Base-by-base conservation (phyloP, 73 alveolate species). In the Stentor roeselii region DNA sequence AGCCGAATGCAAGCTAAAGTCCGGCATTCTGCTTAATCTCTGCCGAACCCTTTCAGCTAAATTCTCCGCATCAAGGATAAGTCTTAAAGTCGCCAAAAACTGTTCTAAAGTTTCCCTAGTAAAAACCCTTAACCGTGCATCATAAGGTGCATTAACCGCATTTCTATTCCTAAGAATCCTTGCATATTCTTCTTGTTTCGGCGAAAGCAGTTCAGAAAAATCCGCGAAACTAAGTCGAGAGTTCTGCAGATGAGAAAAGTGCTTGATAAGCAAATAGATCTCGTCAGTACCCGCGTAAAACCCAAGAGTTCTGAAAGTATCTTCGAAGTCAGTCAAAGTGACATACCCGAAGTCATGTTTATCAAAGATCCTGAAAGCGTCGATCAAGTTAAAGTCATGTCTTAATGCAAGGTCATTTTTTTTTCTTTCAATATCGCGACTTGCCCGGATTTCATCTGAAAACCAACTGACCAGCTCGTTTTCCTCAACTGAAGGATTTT, bases 361-460 rank as follows among this genome's bases (percentile, higher is more conserved):
- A 82, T 93, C 97, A 86, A 95, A 95, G 3, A 93, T 86, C 80
- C 93, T 88, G 82, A 93, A 95, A 41, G 98, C 98, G 85, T 95
- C 99, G 59, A 91, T 95, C 27, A 93, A 83, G 83, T 93, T 95
- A 87, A 95, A 95, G 85, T 95, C 99, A 6, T 93, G 77, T 36
- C 94, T 84, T 59, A 85, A 60, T 35, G 96, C 82, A 42, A 95
- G 87, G 42, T 91, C 93, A 21, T 86, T 86, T 84, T 87, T 93
- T 15, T 82, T 87, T 60, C 91, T 76, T 83, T 95, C 99, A 11
- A 95, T 86, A 82, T 88, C 89, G 38, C 91, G 83, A 60, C 90
- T 97, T 36, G 42, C 11, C 85, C 41, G 3, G 82, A 93, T 92
- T 39, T 60, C 59, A 3, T 75, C 84, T 6, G 3, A 67, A 60